Evolutionary conservation across 306 rosid species (phyloP), one percentile per base, ranked within the genome.

Genomic region (Quercus aquifolioides): DNA sequence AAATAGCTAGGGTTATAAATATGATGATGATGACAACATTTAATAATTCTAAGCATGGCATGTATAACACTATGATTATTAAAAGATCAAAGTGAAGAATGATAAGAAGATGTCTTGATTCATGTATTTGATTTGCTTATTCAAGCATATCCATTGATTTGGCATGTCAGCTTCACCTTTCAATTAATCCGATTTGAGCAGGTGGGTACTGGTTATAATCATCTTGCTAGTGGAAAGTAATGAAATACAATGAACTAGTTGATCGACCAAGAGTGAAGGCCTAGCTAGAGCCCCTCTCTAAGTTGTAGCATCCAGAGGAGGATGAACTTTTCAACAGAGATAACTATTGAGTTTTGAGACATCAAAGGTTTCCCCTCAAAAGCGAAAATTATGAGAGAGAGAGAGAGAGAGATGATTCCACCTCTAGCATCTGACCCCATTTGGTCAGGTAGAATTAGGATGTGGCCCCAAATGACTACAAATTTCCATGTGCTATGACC

Each of bases 401-500:
- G 52, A 46, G 23, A 23, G 23, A 23, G 51, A 43, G 51, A 43
- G 15, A 38, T 49, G 54, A 49, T 49, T 49, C 54, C 54, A 49
- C 1, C 54, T 11, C 17, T 49, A 49, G 17, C 54, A 49, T 49
- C 15, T 49, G 54, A 49, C 17, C 54, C 54, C 54, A 49, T 49
- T 49, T 49, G 54, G 17, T 49, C 54, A 13, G 54, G 54, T 49
- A 49, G 17, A 49, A 11, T 60, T 52, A 26, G 75, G 81, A 75
- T 68, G 76, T 60, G 83, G 74, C 14, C 51, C 79, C 76, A 55
- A 31, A 72, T 72, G 69, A 20, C 69, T 43, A 46, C 60, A 30
- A 75, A 31, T 5, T 75, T 74, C 76, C 70, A 41, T 30, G 56
- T 26, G 68, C 82, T 38, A 68, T 80, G 78, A 71, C 82, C 64